Percentiles rank a stretch among this genome's conserved stretches.
phyloP scores from a whole-genome alignment of 1,284 basidiomycete species.

The Leucoagaricus sp. region DNA sequence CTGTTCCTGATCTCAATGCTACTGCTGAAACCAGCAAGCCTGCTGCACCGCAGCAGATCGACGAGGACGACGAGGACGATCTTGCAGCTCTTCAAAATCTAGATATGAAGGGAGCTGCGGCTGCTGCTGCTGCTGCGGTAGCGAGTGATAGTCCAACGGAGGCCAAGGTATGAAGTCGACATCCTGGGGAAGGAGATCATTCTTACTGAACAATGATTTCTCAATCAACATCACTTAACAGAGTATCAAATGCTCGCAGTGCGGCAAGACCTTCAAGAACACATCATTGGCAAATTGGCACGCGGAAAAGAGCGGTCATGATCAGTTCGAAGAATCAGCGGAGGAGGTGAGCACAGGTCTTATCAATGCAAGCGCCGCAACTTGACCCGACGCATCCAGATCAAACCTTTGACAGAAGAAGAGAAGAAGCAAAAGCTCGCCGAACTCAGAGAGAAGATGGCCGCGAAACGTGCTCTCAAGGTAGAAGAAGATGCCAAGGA shows the following conservation, averaged over 20 bases:
- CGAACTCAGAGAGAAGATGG: slow-evolving; percentile 80
- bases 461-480: slow-evolving; percentile 72
- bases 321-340: slow-evolving; percentile 92
- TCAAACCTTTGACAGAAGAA: slow-evolving; percentile 93
- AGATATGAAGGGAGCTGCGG: slow-evolving; percentile 42
- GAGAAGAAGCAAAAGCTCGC: slow-evolving; percentile 85
- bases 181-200: not conserved
- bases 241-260: slow-evolving; percentile 82
- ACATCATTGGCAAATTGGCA: slow-evolving; percentile 91
- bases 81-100: slow-evolving; percentile 60
- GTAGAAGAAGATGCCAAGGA: slow-evolving; percentile 73
- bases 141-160: slow-evolving; percentile 37
- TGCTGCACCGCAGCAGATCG: slow-evolving; percentile 39
- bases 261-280: slow-evolving; percentile 87
- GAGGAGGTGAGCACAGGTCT: slow-evolving; percentile 69
- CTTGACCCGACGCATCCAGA: slow-evolving; percentile 40
- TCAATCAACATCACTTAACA: slow-evolving; percentile 25
- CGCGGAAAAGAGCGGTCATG: slow-evolving; percentile 94
- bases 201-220: not conserved
- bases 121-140: slow-evolving; percentile 19
- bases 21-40: slow-evolving; percentile 26
- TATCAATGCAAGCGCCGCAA: not conserved
- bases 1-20: slow-evolving; percentile 60
- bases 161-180: slow-evolving; percentile 54
- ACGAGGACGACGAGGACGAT: slow-evolving; percentile 73